These are phyloP conservation scores for Trichoderma koningii DNA, from an alignment of 2,329 filamentous ascomycete genomes.

Conservation along the genomic window DNA sequence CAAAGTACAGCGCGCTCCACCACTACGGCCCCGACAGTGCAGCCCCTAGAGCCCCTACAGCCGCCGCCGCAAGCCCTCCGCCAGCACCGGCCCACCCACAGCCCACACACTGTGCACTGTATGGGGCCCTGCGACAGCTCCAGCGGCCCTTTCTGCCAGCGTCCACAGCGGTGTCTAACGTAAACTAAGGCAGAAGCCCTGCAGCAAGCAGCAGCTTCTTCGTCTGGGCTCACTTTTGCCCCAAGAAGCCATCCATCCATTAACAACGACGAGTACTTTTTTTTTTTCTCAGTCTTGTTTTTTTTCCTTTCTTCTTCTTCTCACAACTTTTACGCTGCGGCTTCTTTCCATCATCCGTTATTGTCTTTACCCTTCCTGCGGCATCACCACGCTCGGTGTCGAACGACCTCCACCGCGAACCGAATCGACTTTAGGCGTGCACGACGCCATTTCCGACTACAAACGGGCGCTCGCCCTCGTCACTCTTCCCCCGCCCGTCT, in stretches of 20 bases:
- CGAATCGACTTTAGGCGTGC: conserved; percentile 22
- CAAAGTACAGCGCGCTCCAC: conserved; percentile 17
- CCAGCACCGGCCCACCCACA: conserved; percentile 14
- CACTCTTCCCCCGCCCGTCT: conserved; percentile 15
- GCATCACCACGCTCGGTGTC: conserved; percentile 14
- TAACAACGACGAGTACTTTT: conserved; percentile 18
- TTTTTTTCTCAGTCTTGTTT: neutral
- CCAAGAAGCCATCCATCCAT: conserved; percentile 21
- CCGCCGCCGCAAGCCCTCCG: conserved; percentile 23
- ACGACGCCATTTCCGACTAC: conserved; percentile 26
- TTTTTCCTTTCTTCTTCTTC: neutral
- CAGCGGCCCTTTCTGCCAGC: conserved; percentile 12
- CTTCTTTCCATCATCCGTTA: conserved; percentile 18
- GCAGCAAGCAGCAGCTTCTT: conserved; percentile 24
- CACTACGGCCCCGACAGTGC: neutral
- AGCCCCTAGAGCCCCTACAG: conserved; percentile 1
- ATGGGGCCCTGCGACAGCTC: conserved; percentile 21
- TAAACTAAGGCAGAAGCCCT: conserved; percentile 10
- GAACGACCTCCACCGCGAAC: conserved; percentile 10
- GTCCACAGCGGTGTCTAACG: neutral
- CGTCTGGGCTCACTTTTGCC: conserved; percentile 22
- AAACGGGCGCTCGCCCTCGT: neutral
- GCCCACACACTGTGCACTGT: conserved; percentile 10
- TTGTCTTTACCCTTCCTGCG: conserved; percentile 1
- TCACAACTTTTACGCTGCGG: conserved; percentile 1